Percentiles rank a stretch among this genome's conserved stretches.
These are phyloP conservation scores for Cercis canadensis DNA, from an alignment of 306 rosid species.

Conservation along the genomic window DNA sequence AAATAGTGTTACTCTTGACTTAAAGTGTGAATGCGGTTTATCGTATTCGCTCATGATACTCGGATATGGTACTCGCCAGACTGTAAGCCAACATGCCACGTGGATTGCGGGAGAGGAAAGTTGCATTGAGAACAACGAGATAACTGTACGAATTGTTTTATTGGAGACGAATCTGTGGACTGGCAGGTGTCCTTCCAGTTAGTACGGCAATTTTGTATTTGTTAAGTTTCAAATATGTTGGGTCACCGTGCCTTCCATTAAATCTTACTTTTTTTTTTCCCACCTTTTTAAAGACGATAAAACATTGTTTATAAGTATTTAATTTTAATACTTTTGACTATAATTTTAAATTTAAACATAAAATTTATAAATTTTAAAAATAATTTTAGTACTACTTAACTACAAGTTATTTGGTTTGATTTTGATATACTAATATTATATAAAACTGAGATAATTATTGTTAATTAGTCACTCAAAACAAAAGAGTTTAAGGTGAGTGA, in stretches of 20 bases:
- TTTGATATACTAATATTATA: too few species aligned
- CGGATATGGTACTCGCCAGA: background rate
- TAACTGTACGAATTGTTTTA: conserved; percentile 29
- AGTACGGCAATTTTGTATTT: conserved; percentile 40
- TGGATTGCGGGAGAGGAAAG: conserved; percentile 38
- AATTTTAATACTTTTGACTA: background rate
- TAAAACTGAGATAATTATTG: too few species aligned
- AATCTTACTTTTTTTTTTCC: background rate
- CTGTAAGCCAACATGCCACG: conserved; percentile 46
- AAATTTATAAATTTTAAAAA: too few species aligned
- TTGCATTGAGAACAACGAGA: conserved; percentile 31
- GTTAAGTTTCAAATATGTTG: background rate
- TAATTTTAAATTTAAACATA: too few species aligned
- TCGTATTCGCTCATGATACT: too few species aligned
- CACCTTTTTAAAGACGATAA: too few species aligned
- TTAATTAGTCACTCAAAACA: too few species aligned
- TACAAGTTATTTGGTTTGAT: too few species aligned
- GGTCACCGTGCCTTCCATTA: conserved; percentile 45
- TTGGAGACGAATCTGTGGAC: conserved; percentile 24
- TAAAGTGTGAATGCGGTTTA: too few species aligned
- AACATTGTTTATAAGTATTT: background rate
- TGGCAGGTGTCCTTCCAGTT: conserved; percentile 47
- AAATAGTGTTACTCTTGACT: too few species aligned
- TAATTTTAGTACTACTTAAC: too few species aligned
- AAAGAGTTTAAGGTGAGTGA: too few species aligned